A percentile compares a stretch with the other conserved stretches of the same genome.
Conservation (phyloP, 2,329 filamentous ascomycete species). For the Blastomyces silverae region DNA sequence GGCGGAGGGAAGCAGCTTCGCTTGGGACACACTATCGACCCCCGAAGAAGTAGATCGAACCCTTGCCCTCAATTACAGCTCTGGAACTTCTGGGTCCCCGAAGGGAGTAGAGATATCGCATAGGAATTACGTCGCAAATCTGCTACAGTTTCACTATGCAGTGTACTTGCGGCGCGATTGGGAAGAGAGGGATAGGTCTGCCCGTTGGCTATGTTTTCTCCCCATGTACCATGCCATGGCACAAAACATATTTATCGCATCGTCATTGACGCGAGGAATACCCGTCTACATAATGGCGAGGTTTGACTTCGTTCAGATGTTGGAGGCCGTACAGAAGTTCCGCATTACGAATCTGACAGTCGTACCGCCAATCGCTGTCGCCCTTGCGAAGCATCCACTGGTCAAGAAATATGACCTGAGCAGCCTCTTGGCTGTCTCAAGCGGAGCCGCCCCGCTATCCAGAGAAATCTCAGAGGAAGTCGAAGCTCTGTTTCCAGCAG, state of each 20-base stretch:
- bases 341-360: constrained; percentile 59
- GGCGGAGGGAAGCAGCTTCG: constrained; percentile 51
- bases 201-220: constrained; percentile 57
- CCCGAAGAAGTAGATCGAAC: constrained; percentile 38
- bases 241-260: constrained; percentile 64
- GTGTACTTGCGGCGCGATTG: constrained; percentile 45
- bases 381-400: constrained; percentile 64
- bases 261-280: constrained; percentile 49
- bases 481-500: constrained; percentile 49
- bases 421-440: constrained; percentile 53
- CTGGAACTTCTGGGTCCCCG: constrained; percentile 68
- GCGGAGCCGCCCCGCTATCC: constrained; percentile 63
- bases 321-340: constrained; percentile 60
- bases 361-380: constrained; percentile 69
- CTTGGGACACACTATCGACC: constrained; percentile 50
- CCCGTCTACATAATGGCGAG: constrained; percentile 71
- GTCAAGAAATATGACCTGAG: constrained; percentile 61
- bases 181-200: constrained; percentile 38
- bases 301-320: constrained; percentile 68
- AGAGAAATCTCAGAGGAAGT: constrained; percentile 53
- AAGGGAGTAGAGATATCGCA: constrained; percentile 83
- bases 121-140: constrained; percentile 66
- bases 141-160: constrained; percentile 52
- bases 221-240: constrained; percentile 71
- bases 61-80: constrained; percentile 69